Base-by-base conservation (phyloP, 1,139 yeast genomes). In the Suhomyces choctaworum region DNA sequence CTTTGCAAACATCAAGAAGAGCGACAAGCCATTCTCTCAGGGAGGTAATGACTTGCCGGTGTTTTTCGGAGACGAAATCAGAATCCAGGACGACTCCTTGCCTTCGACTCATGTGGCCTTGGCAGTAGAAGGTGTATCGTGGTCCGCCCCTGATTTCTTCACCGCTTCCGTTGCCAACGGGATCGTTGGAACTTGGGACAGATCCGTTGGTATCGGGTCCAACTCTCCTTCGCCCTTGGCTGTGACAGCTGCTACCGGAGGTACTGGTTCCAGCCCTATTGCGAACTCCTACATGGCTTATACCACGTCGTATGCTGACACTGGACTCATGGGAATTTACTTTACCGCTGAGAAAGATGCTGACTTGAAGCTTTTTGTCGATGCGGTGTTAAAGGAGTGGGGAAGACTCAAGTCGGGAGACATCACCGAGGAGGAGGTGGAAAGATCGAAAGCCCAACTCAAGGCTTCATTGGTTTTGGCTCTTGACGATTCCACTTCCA, bases 241-340 rank as follows among this genome's bases (percentile, higher is more conserved):
- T 2, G 74, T 82, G 14, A 81, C 82, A 20, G 82, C 90, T 12
- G 83, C 87, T 25, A 77, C 85, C 44, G 78, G 82, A 35, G 79
- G 78, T 9, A 62, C 67, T 1, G 54, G 58, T 7, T 64, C 66
- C 22, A 51, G 62, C 6, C 82, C 86, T 6, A 70, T 89, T 42
- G 97, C 97, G 35, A 92, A 92, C 64, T 85, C 96, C 4, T 92
- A 84, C 66, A 83, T 89, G 95, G 89, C 97, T 3, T 92, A 90
- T 65, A 87, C 96, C 17, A 94, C 99, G 4, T 87, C 96, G 2
- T 92, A 92, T 64, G 92, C 96, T 7, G 99, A 92, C 63, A 86
- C 97, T 5, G 99, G 99, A 3, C 70, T 92, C 37, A 89, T 97
- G 96, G 99, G 99, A 23, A 84, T 90, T 52, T 92, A 92, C 60